phyloP scores from a whole-genome alignment of 768 basidiomycete genomes.

The Mycena latifolia region DNA sequence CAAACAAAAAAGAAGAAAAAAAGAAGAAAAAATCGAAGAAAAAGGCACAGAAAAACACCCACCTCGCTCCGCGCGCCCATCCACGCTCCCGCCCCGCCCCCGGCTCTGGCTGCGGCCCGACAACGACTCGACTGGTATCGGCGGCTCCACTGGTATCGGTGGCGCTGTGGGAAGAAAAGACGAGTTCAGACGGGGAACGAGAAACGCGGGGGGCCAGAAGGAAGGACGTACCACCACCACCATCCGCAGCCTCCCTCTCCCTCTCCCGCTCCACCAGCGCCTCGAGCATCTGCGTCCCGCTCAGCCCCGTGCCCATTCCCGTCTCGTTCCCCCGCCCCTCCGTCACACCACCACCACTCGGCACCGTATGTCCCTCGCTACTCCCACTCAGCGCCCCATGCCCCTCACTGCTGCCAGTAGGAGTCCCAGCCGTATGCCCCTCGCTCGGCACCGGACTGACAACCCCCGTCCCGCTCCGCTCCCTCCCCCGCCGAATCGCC shows the following conservation, averaged over 20 bases:
- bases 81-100: too few species aligned
- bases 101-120: too few species aligned
- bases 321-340: background rate
- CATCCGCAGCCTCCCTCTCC: background rate
- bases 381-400: background rate
- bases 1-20: too few species aligned
- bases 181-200: too few species aligned
- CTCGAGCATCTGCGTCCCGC: conserved; percentile 3
- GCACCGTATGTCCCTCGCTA: too few species aligned
- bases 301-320: background rate
- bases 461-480: conserved; percentile 10
- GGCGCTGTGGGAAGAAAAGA: too few species aligned
- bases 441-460: background rate
- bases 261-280: background rate
- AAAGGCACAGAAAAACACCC: too few species aligned
- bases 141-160: too few species aligned
- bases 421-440: background rate
- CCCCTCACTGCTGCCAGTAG: too few species aligned
- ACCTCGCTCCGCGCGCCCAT: too few species aligned
- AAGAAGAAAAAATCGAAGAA: too few species aligned
- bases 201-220: background rate
- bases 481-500: conserved; percentile 31
- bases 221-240: background rate
- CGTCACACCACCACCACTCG: background rate
- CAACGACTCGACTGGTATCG: too few species aligned